Percentiles rank a stretch among this genome's conserved stretches.
Evolutionary conservation across 177 flowering plant species (phyloP).

Genomic region (Vitis hybrid): DNA sequence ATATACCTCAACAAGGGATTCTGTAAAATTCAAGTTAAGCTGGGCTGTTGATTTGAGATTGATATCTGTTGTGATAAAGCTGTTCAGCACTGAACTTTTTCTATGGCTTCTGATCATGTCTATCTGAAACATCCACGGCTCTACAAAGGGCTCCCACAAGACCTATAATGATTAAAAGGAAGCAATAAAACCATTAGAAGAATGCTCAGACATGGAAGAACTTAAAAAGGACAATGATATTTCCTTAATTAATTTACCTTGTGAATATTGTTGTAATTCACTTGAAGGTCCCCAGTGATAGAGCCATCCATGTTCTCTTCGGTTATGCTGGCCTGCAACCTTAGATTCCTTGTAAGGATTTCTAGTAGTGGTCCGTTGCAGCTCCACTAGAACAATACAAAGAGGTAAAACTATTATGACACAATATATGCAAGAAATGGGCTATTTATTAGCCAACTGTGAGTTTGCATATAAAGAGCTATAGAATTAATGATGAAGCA

Average conservation of each 20-base stretch:
- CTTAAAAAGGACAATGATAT: neutral
- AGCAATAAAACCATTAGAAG: constrained; percentile 11
- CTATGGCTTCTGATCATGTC: constrained; percentile 40
- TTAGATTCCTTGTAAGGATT: constrained; percentile 45
- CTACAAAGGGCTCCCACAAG: constrained; percentile 95
- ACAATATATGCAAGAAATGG: neutral
- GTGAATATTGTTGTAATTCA: constrained; percentile 83
- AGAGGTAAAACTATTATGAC: constrained; percentile 5
- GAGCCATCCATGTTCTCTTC: constrained; percentile 36
- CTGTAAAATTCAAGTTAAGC: constrained; percentile 82
- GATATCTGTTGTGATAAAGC: constrained; percentile 49
- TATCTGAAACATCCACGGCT: constrained; percentile 79
- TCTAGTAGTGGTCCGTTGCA: constrained; percentile 79
- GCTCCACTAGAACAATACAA: constrained; percentile 50
- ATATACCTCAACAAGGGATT: constrained; percentile 78
- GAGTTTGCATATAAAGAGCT: neutral
- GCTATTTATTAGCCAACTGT: neutral
- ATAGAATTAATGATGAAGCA: neutral
- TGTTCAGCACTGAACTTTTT: constrained; percentile 41
- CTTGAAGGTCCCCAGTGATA: constrained; percentile 52
- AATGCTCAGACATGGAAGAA: neutral
- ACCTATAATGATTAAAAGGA: constrained; percentile 44
- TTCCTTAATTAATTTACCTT: constrained; percentile 45
- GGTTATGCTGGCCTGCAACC: constrained; percentile 27
- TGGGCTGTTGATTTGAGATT: constrained; percentile 50